Evolutionary conservation across 768 basidiomycete species (phyloP), one percentile per base, ranked within the genome.

Genomic region (Russula sp.): DNA sequence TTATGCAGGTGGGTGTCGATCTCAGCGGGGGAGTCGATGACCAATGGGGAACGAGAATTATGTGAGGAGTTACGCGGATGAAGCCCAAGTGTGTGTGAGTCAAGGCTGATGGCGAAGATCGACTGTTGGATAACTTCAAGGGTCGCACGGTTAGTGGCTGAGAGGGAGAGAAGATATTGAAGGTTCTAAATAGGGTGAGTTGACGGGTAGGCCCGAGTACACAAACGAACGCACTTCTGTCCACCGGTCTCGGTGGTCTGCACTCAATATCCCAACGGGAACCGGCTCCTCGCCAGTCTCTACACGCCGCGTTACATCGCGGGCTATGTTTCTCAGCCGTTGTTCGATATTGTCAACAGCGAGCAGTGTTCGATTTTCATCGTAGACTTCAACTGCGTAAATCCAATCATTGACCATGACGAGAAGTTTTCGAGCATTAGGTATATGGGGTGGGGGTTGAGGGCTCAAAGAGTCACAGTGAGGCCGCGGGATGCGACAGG

Each of bases 201-300:
- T 27, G 44, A 18, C 22, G 57, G 45, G 40, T 32, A 3, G 52
- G 20, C 8, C 18, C 6, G 27, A 47, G 3, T 22, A 4, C 22
- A n/a, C 48, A 49, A 37, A 31, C 47, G 18, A 13, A 68, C 82
- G 61, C 73, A 93, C 92, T 71, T 81, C 75, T 11, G 88, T 81
- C 95, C 95, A 97, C 11, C 72, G 76, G 73, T 96, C 91, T 64
- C 95, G 79, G 31, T 87, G 80, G 70, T 95, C 92, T 3, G 88
- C 85, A 27, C 85, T 91, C 50, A 97, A 76, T 0, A 86, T 78
- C 8, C 90, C 87, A 5, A 97, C 77, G 32, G 82, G 79, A 3
- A 84, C 72, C 0, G 88, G 79, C 13, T 68, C 73, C 63, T 91
- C 87, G 3, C 86, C 86, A 0, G 68, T 73, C 4, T 74, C 72